phyloP scores from a whole-genome alignment of 1,284 basidiomycete species.

The Ceratobasidium theobromae region DNA sequence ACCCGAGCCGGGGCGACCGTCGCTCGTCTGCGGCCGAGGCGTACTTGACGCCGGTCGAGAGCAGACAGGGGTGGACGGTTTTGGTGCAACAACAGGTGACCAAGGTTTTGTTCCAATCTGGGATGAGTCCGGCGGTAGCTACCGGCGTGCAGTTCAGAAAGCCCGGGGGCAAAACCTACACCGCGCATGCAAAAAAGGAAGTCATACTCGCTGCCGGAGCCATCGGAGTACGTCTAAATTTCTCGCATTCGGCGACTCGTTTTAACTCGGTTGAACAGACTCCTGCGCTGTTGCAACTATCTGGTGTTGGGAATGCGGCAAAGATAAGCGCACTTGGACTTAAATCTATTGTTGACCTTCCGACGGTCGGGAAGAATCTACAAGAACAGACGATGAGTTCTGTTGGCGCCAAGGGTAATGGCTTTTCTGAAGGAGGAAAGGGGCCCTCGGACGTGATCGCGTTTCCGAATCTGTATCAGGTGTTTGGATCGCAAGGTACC shows the following conservation, averaged over 20 bases:
- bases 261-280: neutral
- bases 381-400: conserved; percentile 31
- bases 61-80: conserved; percentile 45
- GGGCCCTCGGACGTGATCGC: conserved; percentile 52
- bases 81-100: conserved; percentile 45
- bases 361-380: conserved; percentile 27
- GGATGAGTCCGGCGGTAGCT: conserved; percentile 11
- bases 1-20: conserved; percentile 43
- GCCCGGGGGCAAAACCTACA: neutral
- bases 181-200: conserved; percentile 25
- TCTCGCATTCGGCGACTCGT: neutral
- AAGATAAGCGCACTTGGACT: conserved; percentile 15
- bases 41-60: conserved; percentile 48
- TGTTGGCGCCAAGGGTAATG: conserved; percentile 30
- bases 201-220: conserved; percentile 31
- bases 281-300: conserved; percentile 14
- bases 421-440: conserved; percentile 40
- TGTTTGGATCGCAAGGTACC: conserved; percentile 36
- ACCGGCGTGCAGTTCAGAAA: conserved; percentile 29
- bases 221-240: neutral
- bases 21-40: conserved; percentile 49
- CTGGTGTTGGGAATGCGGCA: conserved; percentile 21
- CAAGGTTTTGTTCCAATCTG: conserved; percentile 39
- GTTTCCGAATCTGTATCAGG: conserved; percentile 51
- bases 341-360: conserved; percentile 10